phyloP scores from a whole-genome alignment of 768 basidiomycete genomes.

The Termitomyces eurrhizus region DNA sequence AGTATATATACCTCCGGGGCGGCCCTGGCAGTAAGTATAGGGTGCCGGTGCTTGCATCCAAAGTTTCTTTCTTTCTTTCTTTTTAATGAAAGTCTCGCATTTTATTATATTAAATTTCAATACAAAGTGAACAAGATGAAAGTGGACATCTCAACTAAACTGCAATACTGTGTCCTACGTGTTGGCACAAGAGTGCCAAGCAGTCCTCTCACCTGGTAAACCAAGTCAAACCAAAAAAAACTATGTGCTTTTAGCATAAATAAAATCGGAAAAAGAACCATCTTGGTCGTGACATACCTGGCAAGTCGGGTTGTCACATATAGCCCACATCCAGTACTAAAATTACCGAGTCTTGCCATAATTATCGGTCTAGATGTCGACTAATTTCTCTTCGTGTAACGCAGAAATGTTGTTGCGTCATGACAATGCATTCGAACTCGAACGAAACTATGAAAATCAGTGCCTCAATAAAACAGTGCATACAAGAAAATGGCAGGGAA shows the following conservation, averaged over 20 bases:
- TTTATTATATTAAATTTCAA: too few species aligned
- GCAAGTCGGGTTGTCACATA: conserved; percentile 57
- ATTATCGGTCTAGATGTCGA: conserved; percentile 86
- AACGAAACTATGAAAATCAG: too few species aligned
- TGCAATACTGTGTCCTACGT: conserved; percentile 88
- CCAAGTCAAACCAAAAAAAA: conserved; percentile 76
- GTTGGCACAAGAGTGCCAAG: conserved; percentile 77
- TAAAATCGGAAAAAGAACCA: conserved; percentile 81
- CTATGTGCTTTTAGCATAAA: conserved; percentile 91
- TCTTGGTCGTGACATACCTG: conserved; percentile 88
- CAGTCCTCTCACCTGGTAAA: conserved; percentile 92
- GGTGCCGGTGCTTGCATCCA: too few species aligned
- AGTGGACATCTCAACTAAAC: conserved; percentile 66
- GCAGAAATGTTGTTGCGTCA: conserved; percentile 93
- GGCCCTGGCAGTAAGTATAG: conserved; percentile 98
- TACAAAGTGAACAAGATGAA: too few species aligned
- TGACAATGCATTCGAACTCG: conserved; percentile 77
- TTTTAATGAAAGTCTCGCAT: too few species aligned
- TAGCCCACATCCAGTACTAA: not conserved
- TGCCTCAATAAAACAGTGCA: too few species aligned
- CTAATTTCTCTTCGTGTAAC: conserved; percentile 85
- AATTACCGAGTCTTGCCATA: not conserved
- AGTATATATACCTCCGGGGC: conserved; percentile 95
- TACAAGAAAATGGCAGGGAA: too few species aligned
- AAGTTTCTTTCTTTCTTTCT: too few species aligned